Evolutionary conservation across 352 stramenopile genomes (phyloP).

Genomic region (Phytophthora europaea): DNA sequence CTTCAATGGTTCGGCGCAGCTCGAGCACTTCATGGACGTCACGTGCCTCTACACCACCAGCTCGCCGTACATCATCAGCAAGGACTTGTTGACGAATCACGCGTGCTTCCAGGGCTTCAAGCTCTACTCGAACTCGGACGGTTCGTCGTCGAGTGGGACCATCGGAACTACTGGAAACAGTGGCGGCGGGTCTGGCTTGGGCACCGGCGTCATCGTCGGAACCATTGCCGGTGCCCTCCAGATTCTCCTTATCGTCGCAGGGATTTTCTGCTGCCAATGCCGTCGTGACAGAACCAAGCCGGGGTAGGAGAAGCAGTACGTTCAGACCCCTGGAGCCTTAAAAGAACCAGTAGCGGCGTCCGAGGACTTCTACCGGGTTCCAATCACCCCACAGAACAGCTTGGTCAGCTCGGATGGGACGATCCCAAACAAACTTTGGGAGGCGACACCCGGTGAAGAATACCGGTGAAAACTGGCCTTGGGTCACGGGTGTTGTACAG

Average conservation of each 20-base stretch:
- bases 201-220: constrained; percentile 27
- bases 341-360: constrained; percentile 15
- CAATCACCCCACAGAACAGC: constrained; percentile 29
- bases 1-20: constrained; percentile 28
- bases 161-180: constrained; percentile 9
- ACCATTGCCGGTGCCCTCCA: constrained; percentile 25
- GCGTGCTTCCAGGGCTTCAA: constrained; percentile 31
- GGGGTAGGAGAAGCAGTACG: constrained; percentile 6
- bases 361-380: constrained; percentile 19
- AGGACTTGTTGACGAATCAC: constrained; percentile 33
- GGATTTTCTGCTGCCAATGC: constrained; percentile 28
- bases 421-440: constrained; percentile 29
- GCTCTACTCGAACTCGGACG: constrained; percentile 35
- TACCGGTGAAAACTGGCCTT: too few species aligned
- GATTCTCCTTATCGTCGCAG: constrained; percentile 22
- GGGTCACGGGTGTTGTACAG: too few species aligned
- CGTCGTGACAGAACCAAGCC: constrained; percentile 12
- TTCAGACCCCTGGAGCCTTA: constrained; percentile 20
- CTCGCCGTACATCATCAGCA: constrained; percentile 27
- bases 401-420: constrained; percentile 26
- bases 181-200: constrained; percentile 12
- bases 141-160: constrained; percentile 10
- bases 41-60: constrained; percentile 15
- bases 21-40: constrained; percentile 30
- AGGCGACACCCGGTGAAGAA: too few species aligned